Conservation (phyloP, 441 rosid species). For the Macaranga tanarius region DNA sequence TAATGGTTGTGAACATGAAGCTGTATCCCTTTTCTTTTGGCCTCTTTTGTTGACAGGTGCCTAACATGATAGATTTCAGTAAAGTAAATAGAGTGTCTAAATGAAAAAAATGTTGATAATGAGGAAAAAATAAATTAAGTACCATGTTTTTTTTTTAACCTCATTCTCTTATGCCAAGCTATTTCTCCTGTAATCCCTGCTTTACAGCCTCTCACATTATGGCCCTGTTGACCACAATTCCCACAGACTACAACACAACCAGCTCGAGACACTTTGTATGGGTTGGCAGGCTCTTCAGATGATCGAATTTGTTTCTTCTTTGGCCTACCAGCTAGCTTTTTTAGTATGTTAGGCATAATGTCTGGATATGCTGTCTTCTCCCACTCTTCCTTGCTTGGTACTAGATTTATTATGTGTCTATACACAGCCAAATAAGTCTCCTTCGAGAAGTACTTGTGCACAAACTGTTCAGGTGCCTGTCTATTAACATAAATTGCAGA, state of each 20-base stretch:
- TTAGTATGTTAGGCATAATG: not conserved
- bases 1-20: too few species aligned
- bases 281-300: not conserved
- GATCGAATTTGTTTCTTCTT: not conserved
- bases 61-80: too few species aligned
- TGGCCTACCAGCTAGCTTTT: not conserved
- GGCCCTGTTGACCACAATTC: not conserved
- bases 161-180: too few species aligned
- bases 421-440: not conserved
- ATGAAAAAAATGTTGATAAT: too few species aligned
- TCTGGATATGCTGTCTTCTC: not conserved
- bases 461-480: not conserved
- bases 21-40: too few species aligned
- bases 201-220: not conserved
- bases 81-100: too few species aligned
- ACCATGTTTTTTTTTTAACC: too few species aligned
- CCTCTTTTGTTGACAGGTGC: too few species aligned
- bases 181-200: too few species aligned
- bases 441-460: not conserved
- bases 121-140: too few species aligned
- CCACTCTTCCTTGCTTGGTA: not conserved
- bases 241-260: not conserved
- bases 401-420: not conserved
- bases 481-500: not conserved
- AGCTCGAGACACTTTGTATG: not conserved